These are phyloP conservation scores for Ceratopteris richardii DNA, from an alignment of 75 land plant species.

Conservation along the genomic window DNA sequence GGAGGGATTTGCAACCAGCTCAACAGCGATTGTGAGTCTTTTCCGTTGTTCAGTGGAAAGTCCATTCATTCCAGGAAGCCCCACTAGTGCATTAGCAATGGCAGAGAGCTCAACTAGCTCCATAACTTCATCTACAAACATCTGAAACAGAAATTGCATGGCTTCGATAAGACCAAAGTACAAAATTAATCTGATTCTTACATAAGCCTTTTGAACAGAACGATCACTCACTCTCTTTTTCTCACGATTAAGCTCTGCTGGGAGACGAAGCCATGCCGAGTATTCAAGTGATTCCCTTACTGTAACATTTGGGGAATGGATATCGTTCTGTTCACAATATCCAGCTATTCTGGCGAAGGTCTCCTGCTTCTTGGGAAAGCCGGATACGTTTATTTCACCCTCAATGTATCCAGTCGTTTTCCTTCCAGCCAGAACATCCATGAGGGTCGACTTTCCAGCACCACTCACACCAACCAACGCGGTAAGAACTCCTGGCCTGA, in stretches of 20 bases:
- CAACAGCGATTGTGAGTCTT: too few species aligned
- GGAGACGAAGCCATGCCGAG: too few species aligned
- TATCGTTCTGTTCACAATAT: too few species aligned
- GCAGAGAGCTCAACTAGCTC: conserved; percentile 43
- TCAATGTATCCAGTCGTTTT: conserved; percentile 32
- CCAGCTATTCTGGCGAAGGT: too few species aligned
- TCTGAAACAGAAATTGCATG: conserved; percentile 20
- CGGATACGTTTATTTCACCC: conserved; percentile 18
- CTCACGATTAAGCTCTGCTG: too few species aligned
- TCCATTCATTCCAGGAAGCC: conserved; percentile 62
- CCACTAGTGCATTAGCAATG: conserved; percentile 39
- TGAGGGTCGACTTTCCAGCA: conserved; percentile 33
- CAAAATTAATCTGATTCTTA: background rate
- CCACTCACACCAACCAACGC: conserved; percentile 30
- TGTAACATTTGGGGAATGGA: too few species aligned
- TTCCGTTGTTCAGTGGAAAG: too few species aligned
- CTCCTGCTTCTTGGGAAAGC: conserved; percentile 20
- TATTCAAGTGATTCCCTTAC: too few species aligned
- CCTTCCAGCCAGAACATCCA: conserved; percentile 32
- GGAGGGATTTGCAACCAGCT: too few species aligned
- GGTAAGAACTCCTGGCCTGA: conserved; percentile 24
- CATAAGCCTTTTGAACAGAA: too few species aligned
- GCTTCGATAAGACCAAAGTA: background rate
- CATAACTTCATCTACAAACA: conserved; percentile 62
- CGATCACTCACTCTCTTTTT: too few species aligned